Evolutionary conservation across 768 basidiomycete species (phyloP).

Genomic region (Pleurotus cornucopiae): DNA sequence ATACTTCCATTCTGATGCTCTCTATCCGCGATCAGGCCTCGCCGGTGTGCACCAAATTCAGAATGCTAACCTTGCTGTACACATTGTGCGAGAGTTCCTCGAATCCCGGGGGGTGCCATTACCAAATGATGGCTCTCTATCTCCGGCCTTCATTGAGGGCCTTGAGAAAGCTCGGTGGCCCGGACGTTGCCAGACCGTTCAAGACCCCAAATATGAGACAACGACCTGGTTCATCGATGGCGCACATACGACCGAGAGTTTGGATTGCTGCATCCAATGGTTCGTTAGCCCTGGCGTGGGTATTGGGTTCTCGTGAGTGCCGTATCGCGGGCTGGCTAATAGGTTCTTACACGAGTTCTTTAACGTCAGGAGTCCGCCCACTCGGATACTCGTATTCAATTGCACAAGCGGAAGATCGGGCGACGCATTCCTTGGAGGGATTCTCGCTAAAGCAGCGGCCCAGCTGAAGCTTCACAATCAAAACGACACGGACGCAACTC

Average conservation of each 20-base stretch:
- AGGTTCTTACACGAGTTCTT: background rate
- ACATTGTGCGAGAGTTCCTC: constrained; percentile 67
- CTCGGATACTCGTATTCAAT: constrained; percentile 84
- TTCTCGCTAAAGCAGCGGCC: constrained; percentile 47
- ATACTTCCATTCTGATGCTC: constrained; percentile 7
- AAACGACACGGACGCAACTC: constrained; percentile 26
- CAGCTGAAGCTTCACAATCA: constrained; percentile 40
- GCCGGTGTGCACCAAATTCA: constrained; percentile 81
- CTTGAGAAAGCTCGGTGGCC: constrained; percentile 81
- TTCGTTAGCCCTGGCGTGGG: constrained; percentile 62
- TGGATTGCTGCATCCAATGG: constrained; percentile 87
- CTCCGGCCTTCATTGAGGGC: constrained; percentile 53
- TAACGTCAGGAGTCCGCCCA: constrained; percentile 20
- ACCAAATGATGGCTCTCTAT: constrained; percentile 31
- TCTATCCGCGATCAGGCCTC: constrained; percentile 48
- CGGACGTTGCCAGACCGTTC: constrained; percentile 85
- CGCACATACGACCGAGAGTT: constrained; percentile 90
- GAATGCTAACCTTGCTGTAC: constrained; percentile 85
- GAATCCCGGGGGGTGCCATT: constrained; percentile 21
- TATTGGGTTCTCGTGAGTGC: background rate
- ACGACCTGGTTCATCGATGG: constrained; percentile 92
- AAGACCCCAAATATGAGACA: constrained; percentile 46
- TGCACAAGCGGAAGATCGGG: constrained; percentile 91
- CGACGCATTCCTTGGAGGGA: constrained; percentile 55
- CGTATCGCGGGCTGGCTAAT: background rate